Evolutionary conservation across 106 monocot genomes (phyloP).

Genomic region (Posidonia australis): DNA sequence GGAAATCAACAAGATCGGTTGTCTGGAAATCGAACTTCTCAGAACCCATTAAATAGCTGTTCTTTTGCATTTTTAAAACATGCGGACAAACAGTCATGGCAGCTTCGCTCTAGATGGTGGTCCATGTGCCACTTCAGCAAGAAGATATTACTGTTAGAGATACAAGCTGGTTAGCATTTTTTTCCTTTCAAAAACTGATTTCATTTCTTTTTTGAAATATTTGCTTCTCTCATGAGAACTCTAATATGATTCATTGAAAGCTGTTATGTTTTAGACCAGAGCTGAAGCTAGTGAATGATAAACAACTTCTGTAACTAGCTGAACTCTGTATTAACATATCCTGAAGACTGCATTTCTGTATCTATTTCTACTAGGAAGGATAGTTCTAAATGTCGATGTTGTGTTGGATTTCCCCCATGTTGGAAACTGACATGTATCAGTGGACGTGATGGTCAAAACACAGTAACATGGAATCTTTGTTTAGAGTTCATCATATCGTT

Average conservation of each 20-base stretch:
- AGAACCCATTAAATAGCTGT: conserved; percentile 8
- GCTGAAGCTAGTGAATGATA: too few relatives aligned
- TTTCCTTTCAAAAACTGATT: background rate
- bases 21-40: conserved; percentile 22
- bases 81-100: conserved; percentile 28
- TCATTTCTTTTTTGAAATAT: background rate
- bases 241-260: background rate
- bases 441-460: too few relatives aligned
- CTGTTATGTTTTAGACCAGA: background rate
- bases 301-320: too few relatives aligned
- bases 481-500: too few relatives aligned
- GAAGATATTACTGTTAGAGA: conserved; percentile 21
- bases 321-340: too few relatives aligned
- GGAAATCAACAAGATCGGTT: conserved; percentile 33
- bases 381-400: too few relatives aligned
- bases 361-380: too few relatives aligned
- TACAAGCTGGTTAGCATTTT: conserved; percentile 28
- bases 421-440: too few relatives aligned
- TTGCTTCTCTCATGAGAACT: background rate
- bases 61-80: conserved; percentile 16
- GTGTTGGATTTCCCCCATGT: too few relatives aligned
- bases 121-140: conserved; percentile 40
- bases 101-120: conserved; percentile 59
- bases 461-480: too few relatives aligned
- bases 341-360: too few relatives aligned